These are phyloP conservation scores for Marvania coccoides DNA, from an alignment of 139 green algal genomes.

Conservation along the genomic window DNA sequence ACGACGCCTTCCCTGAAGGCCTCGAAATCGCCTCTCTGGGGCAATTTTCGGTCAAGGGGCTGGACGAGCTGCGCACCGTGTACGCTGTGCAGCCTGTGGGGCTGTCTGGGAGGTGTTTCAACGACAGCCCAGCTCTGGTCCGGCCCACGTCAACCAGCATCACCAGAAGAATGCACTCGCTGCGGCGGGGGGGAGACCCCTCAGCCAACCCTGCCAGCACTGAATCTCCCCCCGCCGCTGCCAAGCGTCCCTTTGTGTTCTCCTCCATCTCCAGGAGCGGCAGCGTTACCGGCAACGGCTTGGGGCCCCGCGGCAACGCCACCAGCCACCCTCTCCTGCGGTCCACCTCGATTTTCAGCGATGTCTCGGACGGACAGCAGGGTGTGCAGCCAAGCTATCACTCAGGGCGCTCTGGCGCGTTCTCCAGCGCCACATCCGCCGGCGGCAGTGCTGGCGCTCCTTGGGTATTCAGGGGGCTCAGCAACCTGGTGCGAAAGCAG, in stretches of 20 bases:
- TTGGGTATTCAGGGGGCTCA: neutral
- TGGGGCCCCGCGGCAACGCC: neutral
- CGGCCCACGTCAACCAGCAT: neutral
- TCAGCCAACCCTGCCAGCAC: neutral
- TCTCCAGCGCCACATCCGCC: neutral
- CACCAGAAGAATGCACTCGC: neutral
- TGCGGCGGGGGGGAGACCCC: neutral
- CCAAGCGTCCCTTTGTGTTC: neutral
- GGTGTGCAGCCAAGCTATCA: neutral
- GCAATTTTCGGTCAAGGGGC: slow-evolving; percentile 41
- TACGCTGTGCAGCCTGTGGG: slow-evolving; percentile 22
- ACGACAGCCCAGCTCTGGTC: neutral
- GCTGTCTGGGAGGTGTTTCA: slow-evolving; percentile 8
- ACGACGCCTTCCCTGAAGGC: too few species aligned
- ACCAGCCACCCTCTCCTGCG: neutral
- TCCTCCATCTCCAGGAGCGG: neutral
- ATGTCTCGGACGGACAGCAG: neutral
- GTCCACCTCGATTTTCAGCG: neutral
- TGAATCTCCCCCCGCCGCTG: neutral
- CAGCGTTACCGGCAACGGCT: neutral
- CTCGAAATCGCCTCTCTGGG: slow-evolving; percentile 34
- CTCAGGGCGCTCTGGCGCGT: neutral
- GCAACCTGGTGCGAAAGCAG: too few species aligned
- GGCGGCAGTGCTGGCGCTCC: neutral
- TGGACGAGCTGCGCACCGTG: slow-evolving; percentile 42